Conservation (phyloP, 805 yeast species). For the Nakazawaea anatomiae region DNA sequence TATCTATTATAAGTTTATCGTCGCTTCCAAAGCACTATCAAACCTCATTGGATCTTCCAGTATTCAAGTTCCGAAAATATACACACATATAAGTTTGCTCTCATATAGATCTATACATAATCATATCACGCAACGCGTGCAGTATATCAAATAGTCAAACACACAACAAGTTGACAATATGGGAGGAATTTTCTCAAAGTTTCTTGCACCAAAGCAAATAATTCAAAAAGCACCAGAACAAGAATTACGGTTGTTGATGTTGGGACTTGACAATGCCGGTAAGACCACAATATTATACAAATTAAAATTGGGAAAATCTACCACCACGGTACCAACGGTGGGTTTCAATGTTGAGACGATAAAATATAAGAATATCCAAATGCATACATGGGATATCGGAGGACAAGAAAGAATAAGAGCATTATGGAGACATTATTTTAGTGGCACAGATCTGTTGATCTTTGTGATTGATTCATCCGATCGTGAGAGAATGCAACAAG, state of each 20-base stretch:
- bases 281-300: conserved; percentile 85
- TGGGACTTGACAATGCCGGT: conserved; percentile 91
- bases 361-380: conserved; percentile 72
- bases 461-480: conserved; percentile 88
- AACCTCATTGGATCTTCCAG: too few relatives aligned
- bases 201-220: conserved; percentile 1
- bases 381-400: conserved; percentile 94
- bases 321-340: conserved; percentile 84
- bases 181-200: conserved; percentile 8
- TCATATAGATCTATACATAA: neutral
- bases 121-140: neutral
- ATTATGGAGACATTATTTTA: conserved; percentile 91
- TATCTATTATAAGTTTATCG: too few relatives aligned
- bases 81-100: too few relatives aligned
- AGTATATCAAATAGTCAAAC: too few relatives aligned
- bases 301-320: conserved; percentile 68
- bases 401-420: conserved; percentile 92
- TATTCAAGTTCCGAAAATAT: too few relatives aligned
- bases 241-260: conserved; percentile 64
- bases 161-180: neutral
- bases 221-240: conserved; percentile 11
- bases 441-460: conserved; percentile 87
- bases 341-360: conserved; percentile 92
- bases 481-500: conserved; percentile 63
- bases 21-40: too few relatives aligned